These are phyloP conservation scores for Calonectria pteridis DNA, from an alignment of 2,329 filamentous ascomycete genomes.

Conservation along the genomic window DNA sequence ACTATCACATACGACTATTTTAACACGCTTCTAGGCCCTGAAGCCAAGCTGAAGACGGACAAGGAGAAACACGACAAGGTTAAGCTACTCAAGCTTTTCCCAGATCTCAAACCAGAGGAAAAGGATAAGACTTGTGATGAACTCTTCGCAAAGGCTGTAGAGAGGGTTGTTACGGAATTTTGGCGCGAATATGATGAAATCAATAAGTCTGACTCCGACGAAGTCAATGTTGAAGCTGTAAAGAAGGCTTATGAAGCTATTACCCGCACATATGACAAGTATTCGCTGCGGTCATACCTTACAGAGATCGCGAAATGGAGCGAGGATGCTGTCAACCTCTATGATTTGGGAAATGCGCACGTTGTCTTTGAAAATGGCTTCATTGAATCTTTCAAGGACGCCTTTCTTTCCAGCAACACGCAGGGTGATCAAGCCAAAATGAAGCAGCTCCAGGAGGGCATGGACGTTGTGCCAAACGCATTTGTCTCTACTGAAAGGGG, in stretches of 20 bases:
- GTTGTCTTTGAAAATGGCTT: background rate
- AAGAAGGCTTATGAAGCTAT: background rate
- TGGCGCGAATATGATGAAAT: background rate
- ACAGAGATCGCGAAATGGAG: background rate
- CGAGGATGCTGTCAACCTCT: background rate
- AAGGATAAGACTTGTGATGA: background rate
- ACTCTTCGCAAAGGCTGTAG: background rate
- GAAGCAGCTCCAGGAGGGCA: background rate
- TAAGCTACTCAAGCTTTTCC: background rate
- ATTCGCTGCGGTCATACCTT: background rate
- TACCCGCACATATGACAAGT: background rate
- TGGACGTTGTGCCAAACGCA: background rate
- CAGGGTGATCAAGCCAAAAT: background rate
- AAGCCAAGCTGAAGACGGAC: background rate
- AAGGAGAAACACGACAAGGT: background rate
- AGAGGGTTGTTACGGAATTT: background rate
- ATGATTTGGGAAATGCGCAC: slow-evolving; percentile 17
- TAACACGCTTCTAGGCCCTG: background rate
- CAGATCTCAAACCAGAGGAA: background rate
- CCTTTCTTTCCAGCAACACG: background rate
- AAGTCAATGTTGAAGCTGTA: background rate
- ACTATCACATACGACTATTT: background rate
- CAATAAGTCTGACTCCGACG: background rate
- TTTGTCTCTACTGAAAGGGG: background rate
- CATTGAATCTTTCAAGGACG: background rate